Evolutionary conservation across 805 yeast species (phyloP).

Genomic region (Lipomyces spencermartinsiae): DNA sequence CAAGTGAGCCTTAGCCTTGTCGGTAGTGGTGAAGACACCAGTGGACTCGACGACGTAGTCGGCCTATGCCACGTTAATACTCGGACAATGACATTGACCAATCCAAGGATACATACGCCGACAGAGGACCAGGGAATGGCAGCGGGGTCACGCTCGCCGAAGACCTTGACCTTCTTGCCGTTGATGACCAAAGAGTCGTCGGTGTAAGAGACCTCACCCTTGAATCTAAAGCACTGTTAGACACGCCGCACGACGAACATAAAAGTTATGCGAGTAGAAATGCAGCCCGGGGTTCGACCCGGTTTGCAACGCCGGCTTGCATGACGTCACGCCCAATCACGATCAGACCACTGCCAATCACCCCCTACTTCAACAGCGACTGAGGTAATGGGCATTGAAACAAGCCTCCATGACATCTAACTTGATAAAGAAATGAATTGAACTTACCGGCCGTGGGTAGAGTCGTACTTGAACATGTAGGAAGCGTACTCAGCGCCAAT

Average conservation of each 20-base stretch:
- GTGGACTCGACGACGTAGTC: slow-evolving; percentile 91
- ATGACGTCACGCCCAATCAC: background rate
- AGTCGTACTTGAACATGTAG: slow-evolving; percentile 94
- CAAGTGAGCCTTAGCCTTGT: slow-evolving; percentile 82
- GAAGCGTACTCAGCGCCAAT: slow-evolving; percentile 90
- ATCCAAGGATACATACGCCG: slow-evolving; percentile 53
- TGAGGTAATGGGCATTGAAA: background rate
- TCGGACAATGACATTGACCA: too few relatives aligned
- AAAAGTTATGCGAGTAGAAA: background rate
- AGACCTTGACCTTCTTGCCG: slow-evolving; percentile 69
- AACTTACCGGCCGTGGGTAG: slow-evolving; percentile 75
- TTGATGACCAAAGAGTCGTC: slow-evolving; percentile 66
- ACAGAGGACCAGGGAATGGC: slow-evolving; percentile 84
- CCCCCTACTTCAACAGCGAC: background rate
- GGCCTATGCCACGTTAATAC: slow-evolving; percentile 43
- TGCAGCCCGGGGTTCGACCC: background rate
- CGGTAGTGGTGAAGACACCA: slow-evolving; percentile 87
- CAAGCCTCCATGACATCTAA: background rate
- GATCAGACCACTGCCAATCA: background rate
- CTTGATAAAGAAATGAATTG: background rate
- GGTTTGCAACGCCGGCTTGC: background rate
- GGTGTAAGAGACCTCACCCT: slow-evolving; percentile 67
- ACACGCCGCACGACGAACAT: too few relatives aligned
- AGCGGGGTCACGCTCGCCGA: slow-evolving; percentile 85
- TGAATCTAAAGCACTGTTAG: slow-evolving; percentile 49